Percentiles rank a stretch among this genome's conserved stretches.
These are phyloP conservation scores for Populus tomentosa DNA, from an alignment of 441 rosid genomes.

Conservation along the genomic window DNA sequence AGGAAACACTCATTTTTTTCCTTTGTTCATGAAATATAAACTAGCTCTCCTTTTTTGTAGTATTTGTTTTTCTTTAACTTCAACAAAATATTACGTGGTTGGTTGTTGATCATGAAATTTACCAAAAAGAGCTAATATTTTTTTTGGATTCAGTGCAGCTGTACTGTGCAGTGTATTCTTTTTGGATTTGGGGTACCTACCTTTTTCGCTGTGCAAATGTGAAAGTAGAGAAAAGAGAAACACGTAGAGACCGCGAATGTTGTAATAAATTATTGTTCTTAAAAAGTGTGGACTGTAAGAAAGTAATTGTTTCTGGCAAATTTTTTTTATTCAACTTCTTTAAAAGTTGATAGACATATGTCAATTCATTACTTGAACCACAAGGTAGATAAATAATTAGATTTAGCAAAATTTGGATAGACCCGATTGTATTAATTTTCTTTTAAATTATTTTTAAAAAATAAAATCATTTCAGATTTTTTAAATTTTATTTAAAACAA, in stretches of 20 bases:
- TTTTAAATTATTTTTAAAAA: too few relatives aligned
- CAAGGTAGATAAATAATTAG: neutral
- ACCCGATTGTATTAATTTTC: neutral
- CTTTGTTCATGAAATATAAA: neutral
- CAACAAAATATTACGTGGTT: neutral
- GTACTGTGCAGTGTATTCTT: neutral
- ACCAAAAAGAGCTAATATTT: neutral
- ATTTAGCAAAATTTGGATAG: neutral
- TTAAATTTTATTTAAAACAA: too few relatives aligned
- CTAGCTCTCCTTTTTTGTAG: neutral
- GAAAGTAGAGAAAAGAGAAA: neutral
- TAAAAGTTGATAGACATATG: neutral
- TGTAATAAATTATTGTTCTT: neutral
- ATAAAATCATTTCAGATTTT: too few relatives aligned
- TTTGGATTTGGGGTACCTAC: neutral
- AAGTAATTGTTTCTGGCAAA: too few relatives aligned
- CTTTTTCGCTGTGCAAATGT: neutral
- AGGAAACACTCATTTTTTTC: slow-evolving; percentile 55
- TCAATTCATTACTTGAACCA: neutral
- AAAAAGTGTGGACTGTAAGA: neutral
- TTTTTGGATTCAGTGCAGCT: neutral
- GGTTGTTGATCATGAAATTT: neutral
- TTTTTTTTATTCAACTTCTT: too few relatives aligned
- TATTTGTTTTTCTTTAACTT: too few relatives aligned
- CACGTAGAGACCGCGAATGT: neutral